phyloP scores from a whole-genome alignment of 1,139 yeast species.

The Insectozyma bohioensis region DNA sequence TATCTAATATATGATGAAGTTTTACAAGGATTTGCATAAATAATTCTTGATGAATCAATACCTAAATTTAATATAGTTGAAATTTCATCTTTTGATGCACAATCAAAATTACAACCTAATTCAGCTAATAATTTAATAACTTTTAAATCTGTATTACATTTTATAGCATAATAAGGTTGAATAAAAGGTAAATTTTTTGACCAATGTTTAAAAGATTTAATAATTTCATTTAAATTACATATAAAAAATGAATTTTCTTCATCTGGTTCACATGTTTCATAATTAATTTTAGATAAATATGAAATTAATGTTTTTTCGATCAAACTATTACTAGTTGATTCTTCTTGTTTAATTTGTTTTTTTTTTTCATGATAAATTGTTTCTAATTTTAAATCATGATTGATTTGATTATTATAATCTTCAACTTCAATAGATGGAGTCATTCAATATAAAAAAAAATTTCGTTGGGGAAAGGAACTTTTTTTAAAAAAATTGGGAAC shows the following conservation, averaged over 20 bases:
- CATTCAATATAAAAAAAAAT: background rate
- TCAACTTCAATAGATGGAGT: constrained; percentile 4
- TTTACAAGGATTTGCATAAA: constrained; percentile 95
- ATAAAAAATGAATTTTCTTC: constrained; percentile 88
- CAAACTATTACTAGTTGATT: too few species aligned
- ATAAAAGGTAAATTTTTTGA: constrained; percentile 62
- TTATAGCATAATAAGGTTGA: constrained; percentile 87
- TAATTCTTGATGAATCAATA: constrained; percentile 62
- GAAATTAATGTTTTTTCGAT: constrained; percentile 42
- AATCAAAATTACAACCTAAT: constrained; percentile 81
- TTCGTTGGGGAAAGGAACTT: too few species aligned
- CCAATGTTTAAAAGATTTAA: constrained; percentile 66
- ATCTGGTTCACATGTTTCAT: constrained; percentile 66
- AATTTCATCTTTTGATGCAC: constrained; percentile 90
- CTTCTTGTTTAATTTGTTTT: too few species aligned
- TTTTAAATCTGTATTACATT: constrained; percentile 77
- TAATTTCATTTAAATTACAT: constrained; percentile 77
- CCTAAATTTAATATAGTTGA: constrained; percentile 63
- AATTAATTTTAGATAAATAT: constrained; percentile 51
- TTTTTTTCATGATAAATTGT: too few species aligned
- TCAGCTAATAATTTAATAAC: constrained; percentile 58
- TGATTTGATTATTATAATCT: background rate
- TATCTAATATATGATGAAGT: constrained; percentile 75
- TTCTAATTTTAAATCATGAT: background rate
- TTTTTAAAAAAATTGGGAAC: too few species aligned